Evolutionary conservation across 1,284 basidiomycete species (phyloP).

Genomic region (Mycena sp.): DNA sequence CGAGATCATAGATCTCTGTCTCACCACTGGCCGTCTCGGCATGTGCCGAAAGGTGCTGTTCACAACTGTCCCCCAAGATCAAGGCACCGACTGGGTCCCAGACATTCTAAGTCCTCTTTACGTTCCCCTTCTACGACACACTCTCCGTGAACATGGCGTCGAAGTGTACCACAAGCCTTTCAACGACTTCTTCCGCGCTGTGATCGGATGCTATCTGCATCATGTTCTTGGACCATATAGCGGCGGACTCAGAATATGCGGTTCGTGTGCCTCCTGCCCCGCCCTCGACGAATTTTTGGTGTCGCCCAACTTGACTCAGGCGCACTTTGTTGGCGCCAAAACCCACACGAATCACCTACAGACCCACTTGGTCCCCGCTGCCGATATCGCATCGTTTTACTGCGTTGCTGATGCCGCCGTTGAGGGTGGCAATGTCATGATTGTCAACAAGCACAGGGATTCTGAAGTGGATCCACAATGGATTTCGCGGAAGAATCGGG

Average conservation of each 20-base stretch:
- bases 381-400: constrained; percentile 22
- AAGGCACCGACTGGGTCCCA: constrained; percentile 26
- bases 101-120: constrained; percentile 21
- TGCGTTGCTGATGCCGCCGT: constrained; percentile 19
- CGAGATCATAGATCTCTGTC: constrained; percentile 28
- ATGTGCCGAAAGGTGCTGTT: constrained; percentile 29
- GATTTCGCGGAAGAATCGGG: constrained; percentile 15
- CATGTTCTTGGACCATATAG: constrained; percentile 22
- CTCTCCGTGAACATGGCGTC: constrained; percentile 17
- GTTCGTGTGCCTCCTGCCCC: constrained; percentile 18
- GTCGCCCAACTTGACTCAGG: constrained; percentile 21
- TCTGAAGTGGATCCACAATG: constrained; percentile 10
- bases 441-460: constrained; percentile 19
- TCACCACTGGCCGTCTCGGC: constrained; percentile 26
- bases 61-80: constrained; percentile 26
- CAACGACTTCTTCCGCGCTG: constrained; percentile 28
- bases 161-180: constrained; percentile 31
- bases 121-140: constrained; percentile 18
- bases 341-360: constrained; percentile 22
- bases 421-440: constrained; percentile 15
- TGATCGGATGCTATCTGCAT: constrained; percentile 27
- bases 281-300: constrained; percentile 28
- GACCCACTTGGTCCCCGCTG: constrained; percentile 10
- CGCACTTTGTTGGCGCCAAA: constrained; percentile 27
- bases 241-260: constrained; percentile 11